Conservation (phyloP, 2,329 filamentous ascomycete genomes). For the Hirsutella thompsonii region DNA sequence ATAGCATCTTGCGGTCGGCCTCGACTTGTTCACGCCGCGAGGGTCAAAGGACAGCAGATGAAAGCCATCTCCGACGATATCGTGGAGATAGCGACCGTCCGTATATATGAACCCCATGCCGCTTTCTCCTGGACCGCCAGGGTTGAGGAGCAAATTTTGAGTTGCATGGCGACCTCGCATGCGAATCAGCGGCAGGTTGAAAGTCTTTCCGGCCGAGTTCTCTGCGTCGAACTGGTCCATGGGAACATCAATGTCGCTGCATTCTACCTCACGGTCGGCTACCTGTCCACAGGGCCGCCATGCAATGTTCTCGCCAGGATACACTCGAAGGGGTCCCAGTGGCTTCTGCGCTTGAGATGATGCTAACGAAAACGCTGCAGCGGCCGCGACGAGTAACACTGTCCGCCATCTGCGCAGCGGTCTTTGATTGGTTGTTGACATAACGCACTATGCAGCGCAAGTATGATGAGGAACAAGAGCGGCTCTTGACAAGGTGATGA, state of each 20-base stretch:
- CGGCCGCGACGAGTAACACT: background rate
- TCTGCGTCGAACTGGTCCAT: constrained; percentile 29
- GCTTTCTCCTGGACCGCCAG: constrained; percentile 33
- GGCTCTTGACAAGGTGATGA: too few relatives aligned
- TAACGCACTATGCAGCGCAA: too few relatives aligned
- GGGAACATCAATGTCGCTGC: constrained; percentile 28
- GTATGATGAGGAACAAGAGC: too few relatives aligned
- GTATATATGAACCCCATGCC: constrained; percentile 23
- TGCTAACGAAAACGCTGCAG: background rate
- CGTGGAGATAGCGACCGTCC: constrained; percentile 20
- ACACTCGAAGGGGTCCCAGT: constrained; percentile 1
- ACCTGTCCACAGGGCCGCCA: constrained; percentile 27
- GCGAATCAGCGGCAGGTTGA: constrained; percentile 31
- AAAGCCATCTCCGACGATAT: constrained; percentile 25
- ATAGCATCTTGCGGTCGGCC: constrained; percentile 24
- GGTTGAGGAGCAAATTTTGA: constrained; percentile 30
- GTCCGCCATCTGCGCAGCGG: background rate
- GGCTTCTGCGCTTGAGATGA: background rate
- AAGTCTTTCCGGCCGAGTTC: constrained; percentile 21
- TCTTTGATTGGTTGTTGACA: too few relatives aligned
- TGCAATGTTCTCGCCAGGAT: constrained; percentile 21
- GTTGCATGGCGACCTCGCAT: constrained; percentile 28
- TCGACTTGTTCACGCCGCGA: constrained; percentile 24
- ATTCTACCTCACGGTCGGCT: constrained; percentile 24
- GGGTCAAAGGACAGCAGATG: constrained; percentile 35